phyloP scores from a whole-genome alignment of 2,329 filamentous ascomycete species.

The Epichloe uncinata region DNA sequence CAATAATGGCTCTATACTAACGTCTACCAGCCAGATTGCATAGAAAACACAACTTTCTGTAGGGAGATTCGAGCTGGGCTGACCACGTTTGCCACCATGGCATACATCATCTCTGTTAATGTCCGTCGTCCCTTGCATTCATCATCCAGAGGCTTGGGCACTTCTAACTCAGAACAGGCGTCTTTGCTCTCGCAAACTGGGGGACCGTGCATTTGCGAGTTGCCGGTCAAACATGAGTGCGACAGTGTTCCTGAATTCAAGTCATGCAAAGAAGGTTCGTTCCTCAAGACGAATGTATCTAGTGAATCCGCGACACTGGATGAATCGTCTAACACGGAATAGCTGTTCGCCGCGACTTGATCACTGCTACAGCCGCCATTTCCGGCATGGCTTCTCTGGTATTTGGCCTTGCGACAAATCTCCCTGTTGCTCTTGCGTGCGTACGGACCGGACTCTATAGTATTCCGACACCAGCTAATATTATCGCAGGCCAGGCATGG shows the following conservation, averaged over 20 bases:
- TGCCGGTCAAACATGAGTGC: slow-evolving; percentile 31
- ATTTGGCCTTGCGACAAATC: slow-evolving; percentile 71
- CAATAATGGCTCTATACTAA: neutral
- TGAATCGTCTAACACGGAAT: slow-evolving; percentile 3
- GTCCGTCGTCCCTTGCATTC: slow-evolving; percentile 21
- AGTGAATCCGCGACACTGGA: neutral
- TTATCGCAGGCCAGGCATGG: slow-evolving; percentile 46
- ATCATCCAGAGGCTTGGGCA: neutral
- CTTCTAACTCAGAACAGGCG: slow-evolving; percentile 32
- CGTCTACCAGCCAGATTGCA: slow-evolving; percentile 44
- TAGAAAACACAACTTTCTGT: slow-evolving; percentile 57
- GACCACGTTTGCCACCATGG: slow-evolving; percentile 72
- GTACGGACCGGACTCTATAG: slow-evolving; percentile 3
- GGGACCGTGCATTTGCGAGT: slow-evolving; percentile 62
- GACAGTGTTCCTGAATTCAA: slow-evolving; percentile 30
- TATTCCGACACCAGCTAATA: neutral
- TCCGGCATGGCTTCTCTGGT: slow-evolving; percentile 60
- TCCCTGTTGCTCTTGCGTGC: slow-evolving; percentile 40
- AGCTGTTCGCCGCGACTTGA: slow-evolving; percentile 60
- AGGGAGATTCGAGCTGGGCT: slow-evolving; percentile 67
- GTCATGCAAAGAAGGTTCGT: slow-evolving; percentile 32
- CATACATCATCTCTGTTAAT: slow-evolving; percentile 70
- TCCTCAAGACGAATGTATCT: neutral
- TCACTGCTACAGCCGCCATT: slow-evolving; percentile 74
- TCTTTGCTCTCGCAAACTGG: slow-evolving; percentile 63